These are phyloP conservation scores for Hypoxylon fuscum DNA, from an alignment of 495 filamentous ascomycete species.

Conservation along the genomic window DNA sequence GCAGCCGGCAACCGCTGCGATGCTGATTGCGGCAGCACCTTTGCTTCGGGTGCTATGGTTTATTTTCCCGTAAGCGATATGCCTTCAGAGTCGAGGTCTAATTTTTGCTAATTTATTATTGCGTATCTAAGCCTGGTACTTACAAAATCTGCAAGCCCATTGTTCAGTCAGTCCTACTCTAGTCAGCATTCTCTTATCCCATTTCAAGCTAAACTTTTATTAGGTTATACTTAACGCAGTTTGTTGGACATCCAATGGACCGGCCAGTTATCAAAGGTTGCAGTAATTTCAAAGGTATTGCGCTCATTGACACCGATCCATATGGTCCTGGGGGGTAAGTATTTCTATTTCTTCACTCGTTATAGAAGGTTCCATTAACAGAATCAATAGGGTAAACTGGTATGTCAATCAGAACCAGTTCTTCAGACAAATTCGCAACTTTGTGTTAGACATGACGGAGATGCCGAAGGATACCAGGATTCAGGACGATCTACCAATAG, in stretches of 20 bases:
- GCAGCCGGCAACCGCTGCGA: neutral
- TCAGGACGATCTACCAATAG: slow-evolving; percentile 11
- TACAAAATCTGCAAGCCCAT: slow-evolving; percentile 17
- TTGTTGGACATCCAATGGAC: slow-evolving; percentile 50
- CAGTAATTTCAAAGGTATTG: slow-evolving; percentile 45
- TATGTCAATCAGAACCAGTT: slow-evolving; percentile 52
- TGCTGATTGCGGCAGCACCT: neutral
- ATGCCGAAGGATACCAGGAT: slow-evolving; percentile 8
- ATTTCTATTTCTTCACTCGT: too few relatives aligned
- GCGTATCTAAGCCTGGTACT: slow-evolving; percentile 12
- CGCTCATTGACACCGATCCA: slow-evolving; percentile 44
- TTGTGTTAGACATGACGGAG: slow-evolving; percentile 49
- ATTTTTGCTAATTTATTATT: too few relatives aligned
- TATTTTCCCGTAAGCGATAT: slow-evolving; percentile 21
- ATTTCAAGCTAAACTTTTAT: too few relatives aligned
- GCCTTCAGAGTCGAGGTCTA: too few relatives aligned
- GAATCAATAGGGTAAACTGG: slow-evolving; percentile 35
- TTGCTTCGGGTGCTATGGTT: slow-evolving; percentile 5
- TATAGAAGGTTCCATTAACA: too few relatives aligned
- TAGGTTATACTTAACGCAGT: slow-evolving; percentile 48
- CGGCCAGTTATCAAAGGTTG: slow-evolving; percentile 49
- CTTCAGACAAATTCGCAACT: slow-evolving; percentile 55
- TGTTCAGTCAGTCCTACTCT: slow-evolving; percentile 18
- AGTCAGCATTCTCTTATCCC: too few relatives aligned
- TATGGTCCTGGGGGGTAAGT: slow-evolving; percentile 53